Conservation (phyloP, 768 basidiomycete genomes). For the Gloeophyllum trabeum region DNA sequence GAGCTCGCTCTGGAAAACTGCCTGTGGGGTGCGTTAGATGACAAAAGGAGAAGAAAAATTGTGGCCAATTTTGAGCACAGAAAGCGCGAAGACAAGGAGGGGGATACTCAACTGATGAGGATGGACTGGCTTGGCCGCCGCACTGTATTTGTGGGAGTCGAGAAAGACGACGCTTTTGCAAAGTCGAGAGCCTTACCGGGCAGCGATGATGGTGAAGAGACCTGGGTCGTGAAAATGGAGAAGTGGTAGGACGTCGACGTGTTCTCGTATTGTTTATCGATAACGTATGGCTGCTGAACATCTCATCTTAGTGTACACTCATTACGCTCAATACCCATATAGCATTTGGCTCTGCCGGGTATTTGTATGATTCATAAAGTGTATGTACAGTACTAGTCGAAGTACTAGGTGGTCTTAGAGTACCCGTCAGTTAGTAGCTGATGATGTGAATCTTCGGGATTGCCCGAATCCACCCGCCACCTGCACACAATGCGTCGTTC, state of each 20-base stretch:
- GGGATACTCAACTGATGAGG: conserved; percentile 24
- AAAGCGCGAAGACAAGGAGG: conserved; percentile 23
- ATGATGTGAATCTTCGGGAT: no score
- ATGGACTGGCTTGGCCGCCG: conserved; percentile 55
- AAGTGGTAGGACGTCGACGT: conserved; percentile 10
- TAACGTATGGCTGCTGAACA: no score
- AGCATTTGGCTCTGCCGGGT: no score
- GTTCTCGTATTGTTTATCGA: neutral
- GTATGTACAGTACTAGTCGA: no score
- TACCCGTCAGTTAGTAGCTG: no score
- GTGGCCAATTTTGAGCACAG: conserved; percentile 42
- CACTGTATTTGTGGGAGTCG: conserved; percentile 51
- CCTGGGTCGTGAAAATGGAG: conserved; percentile 46
- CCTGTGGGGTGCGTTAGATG: conserved; percentile 51
- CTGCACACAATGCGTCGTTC: no score
- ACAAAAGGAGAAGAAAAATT: conserved; percentile 25
- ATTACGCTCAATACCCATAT: no score
- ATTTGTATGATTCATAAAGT: no score
- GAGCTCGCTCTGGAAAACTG: conserved; percentile 49
- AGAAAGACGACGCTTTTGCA: conserved; percentile 44
- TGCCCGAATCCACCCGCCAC: no score
- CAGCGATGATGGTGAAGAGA: conserved; percentile 29
- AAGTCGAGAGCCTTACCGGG: conserved; percentile 40
- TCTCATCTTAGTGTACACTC: no score
- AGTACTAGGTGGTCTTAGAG: no score